Evolutionary conservation across 1,139 yeast genomes (phyloP).

Genomic region (Casaregolazyma lundiana): DNA sequence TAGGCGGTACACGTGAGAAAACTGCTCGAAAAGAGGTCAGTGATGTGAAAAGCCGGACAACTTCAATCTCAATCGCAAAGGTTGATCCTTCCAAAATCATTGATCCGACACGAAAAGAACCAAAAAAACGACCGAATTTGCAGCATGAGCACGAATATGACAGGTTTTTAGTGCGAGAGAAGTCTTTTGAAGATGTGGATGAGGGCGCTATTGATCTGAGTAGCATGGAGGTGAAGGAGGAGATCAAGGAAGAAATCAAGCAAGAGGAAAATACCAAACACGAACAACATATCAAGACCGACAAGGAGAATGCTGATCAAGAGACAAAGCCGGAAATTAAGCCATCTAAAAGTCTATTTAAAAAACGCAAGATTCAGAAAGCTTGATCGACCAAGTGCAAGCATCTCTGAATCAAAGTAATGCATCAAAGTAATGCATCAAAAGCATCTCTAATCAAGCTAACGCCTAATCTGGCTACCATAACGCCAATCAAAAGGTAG

Average conservation of each 20-base stretch:
- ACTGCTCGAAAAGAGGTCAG: background rate
- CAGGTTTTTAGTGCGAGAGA: slow-evolving; percentile 14
- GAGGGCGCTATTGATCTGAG: slow-evolving; percentile 1
- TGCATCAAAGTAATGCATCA: too few species aligned
- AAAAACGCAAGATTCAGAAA: slow-evolving; percentile 19
- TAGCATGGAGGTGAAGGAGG: background rate
- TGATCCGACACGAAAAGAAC: slow-evolving; percentile 7
- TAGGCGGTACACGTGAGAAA: slow-evolving; percentile 4
- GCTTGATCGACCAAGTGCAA: too few species aligned
- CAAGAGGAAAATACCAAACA: background rate
- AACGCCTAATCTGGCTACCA: too few species aligned
- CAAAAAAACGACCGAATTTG: background rate
- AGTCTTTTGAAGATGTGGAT: slow-evolving; percentile 8
- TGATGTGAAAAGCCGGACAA: background rate
- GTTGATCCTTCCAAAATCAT: slow-evolving; percentile 8
- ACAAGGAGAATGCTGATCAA: background rate
- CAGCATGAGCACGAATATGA: slow-evolving; percentile 6
- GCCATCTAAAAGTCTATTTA: slow-evolving; percentile 19
- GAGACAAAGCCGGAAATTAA: background rate
- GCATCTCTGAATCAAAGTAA: too few species aligned
- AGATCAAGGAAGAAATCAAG: slow-evolving; percentile 6
- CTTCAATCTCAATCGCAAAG: slow-evolving; percentile 1
- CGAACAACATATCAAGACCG: background rate
- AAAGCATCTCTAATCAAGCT: too few species aligned
- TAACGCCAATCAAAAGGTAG: too few species aligned